A percentile compares a stretch with the other conserved stretches of the same genome.
Evolutionary conservation across 768 basidiomycete species (phyloP).

Genomic region (Hydnum rufescens): DNA sequence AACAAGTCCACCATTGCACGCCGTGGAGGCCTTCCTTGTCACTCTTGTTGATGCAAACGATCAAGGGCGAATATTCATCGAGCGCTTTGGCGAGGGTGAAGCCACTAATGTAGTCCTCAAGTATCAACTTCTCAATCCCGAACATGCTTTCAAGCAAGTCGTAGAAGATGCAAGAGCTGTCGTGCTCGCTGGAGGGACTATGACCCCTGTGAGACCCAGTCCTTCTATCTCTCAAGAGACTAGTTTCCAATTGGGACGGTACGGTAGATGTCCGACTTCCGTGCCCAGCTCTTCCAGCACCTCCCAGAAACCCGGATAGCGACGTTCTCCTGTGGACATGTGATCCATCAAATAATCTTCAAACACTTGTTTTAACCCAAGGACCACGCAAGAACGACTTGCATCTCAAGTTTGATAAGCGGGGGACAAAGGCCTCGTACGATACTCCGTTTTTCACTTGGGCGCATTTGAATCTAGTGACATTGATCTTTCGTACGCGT

Average conservation of each 20-base stretch:
- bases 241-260: background rate
- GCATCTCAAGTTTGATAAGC: slow-evolving; percentile 63
- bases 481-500: background rate
- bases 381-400: slow-evolving; percentile 58
- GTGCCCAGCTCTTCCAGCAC: slow-evolving; percentile 56
- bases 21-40: slow-evolving; percentile 58
- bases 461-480: background rate
- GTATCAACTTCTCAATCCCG: slow-evolving; percentile 85
- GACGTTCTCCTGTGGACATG: slow-evolving; percentile 80
- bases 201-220: slow-evolving; percentile 63
- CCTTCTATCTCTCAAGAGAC: background rate
- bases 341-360: slow-evolving; percentile 63
- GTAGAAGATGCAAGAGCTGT: slow-evolving; percentile 63
- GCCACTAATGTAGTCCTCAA: slow-evolving; percentile 31
- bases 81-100: background rate
- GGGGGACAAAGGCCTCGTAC: slow-evolving; percentile 39
- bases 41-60: slow-evolving; percentile 63
- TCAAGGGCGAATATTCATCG: slow-evolving; percentile 18
- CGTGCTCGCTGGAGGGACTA: slow-evolving; percentile 90
- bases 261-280: slow-evolving; percentile 65
- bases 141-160: slow-evolving; percentile 68
- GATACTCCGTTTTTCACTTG: slow-evolving; percentile 14
- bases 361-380: slow-evolving; percentile 48
- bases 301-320: slow-evolving; percentile 41
- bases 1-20: slow-evolving; percentile 55